Evolutionary conservation across 257 asterid genomes (phyloP).

Genomic region (Gentiana macrophylla): DNA sequence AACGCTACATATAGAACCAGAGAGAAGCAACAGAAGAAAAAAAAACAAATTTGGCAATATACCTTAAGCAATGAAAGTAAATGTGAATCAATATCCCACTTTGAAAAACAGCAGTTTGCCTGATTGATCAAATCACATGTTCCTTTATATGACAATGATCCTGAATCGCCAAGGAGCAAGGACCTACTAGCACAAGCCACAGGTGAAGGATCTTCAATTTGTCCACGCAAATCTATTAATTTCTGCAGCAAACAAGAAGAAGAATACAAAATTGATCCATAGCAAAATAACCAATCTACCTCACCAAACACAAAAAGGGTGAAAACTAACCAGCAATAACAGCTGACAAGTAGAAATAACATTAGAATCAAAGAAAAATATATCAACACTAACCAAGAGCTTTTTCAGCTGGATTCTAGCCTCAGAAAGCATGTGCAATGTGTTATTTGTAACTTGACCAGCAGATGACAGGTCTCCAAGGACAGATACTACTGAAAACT

Average conservation of each 20-base stretch:
- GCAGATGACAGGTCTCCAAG: constrained; percentile 49
- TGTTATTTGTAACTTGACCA: constrained; percentile 36
- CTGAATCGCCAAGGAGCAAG: constrained; percentile 56
- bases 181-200: constrained; percentile 51
- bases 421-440: constrained; percentile 55
- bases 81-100: constrained; percentile 55
- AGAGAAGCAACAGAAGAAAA: neutral
- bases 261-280: constrained; percentile 1
- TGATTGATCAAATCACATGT: constrained; percentile 60
- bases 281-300: neutral
- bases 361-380: constrained; percentile 1
- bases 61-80: constrained; percentile 88
- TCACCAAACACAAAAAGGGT: neutral
- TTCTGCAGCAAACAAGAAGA: constrained; percentile 42
- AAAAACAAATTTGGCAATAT: constrained; percentile 10
- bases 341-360: neutral
- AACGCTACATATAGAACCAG: too few species aligned
- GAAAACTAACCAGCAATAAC: neutral
- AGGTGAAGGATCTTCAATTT: constrained; percentile 86
- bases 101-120: constrained; percentile 60
- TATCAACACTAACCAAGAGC: constrained; percentile 51
- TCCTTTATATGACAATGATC: constrained; percentile 50
- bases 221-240: constrained; percentile 43
- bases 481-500: constrained; percentile 59
- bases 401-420: constrained; percentile 67